Conservation (phyloP, 768 basidiomycete species). For the Fibroporia radiculosa region DNA sequence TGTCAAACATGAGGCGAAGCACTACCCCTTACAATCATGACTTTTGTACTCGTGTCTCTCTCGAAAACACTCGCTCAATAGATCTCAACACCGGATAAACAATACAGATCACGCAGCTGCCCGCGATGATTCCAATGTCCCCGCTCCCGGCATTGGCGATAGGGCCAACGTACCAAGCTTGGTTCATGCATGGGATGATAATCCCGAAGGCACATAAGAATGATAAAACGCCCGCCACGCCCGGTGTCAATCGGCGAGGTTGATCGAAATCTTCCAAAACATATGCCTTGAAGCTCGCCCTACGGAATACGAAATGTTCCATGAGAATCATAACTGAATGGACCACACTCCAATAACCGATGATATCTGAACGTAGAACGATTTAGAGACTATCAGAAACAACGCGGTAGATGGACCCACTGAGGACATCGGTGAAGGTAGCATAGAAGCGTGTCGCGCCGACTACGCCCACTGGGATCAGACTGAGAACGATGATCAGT, state of each 20-base stretch:
- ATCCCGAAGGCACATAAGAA: constrained; percentile 32
- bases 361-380: constrained; percentile 24
- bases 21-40: not conserved
- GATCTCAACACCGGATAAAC: constrained; percentile 23
- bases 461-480: constrained; percentile 40
- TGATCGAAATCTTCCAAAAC: constrained; percentile 29
- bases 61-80: constrained; percentile 19
- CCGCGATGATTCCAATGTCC: constrained; percentile 40
- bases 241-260: constrained; percentile 29
- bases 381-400: not conserved
- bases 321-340: constrained; percentile 32
- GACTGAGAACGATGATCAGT: constrained; percentile 15
- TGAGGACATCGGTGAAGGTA: constrained; percentile 35
- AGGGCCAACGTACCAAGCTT: constrained; percentile 44
- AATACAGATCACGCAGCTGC: constrained; percentile 26
- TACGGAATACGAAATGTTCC: constrained; percentile 39
- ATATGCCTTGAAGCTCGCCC: constrained; percentile 28
- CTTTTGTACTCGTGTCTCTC: not conserved
- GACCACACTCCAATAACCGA: constrained; percentile 37
- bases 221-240: constrained; percentile 33
- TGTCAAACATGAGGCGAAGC: not conserved
- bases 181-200: constrained; percentile 41
- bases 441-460: constrained; percentile 38
- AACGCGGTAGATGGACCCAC: constrained; percentile 15
- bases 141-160: constrained; percentile 37